Conservation (phyloP, 208 protist genomes). For the Crithidia acanthocephali region DNA sequence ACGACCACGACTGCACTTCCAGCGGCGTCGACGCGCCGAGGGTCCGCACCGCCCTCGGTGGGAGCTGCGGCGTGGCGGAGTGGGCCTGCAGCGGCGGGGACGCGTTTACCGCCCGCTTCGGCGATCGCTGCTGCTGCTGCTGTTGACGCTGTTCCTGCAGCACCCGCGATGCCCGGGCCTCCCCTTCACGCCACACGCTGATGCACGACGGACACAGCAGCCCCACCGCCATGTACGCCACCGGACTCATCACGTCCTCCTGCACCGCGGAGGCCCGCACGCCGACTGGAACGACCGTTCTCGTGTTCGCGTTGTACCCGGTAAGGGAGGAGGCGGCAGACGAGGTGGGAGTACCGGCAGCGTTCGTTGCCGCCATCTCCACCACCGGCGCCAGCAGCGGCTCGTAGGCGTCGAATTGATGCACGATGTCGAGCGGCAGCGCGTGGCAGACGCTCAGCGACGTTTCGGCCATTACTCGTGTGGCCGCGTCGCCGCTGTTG, state of each 20-base stretch:
- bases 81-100: not conserved
- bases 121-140: not conserved
- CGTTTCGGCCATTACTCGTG: constrained; percentile 20
- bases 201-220: constrained; percentile 45
- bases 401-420: constrained; percentile 78
- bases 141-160: not conserved
- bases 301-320: not conserved
- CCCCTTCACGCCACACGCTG: constrained; percentile 38
- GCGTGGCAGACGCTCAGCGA: constrained; percentile 39
- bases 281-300: not conserved
- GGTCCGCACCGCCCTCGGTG: constrained; percentile 4
- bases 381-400: constrained; percentile 34
- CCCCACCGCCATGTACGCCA: constrained; percentile 33
- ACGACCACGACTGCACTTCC: constrained; percentile 4
- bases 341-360: no score
- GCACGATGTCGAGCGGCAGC: constrained; percentile 68
- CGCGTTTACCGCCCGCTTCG: not conserved
- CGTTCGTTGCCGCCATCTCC: no score
- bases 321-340: not conserved
- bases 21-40: not conserved
- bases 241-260: not conserved
- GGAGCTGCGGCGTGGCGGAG: not conserved
- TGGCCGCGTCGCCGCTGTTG: constrained; percentile 9
- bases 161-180: constrained; percentile 15
- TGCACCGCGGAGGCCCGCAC: not conserved